Base-by-base conservation (phyloP, 148 eudicot genomes). In the Rhododendron henanense region DNA sequence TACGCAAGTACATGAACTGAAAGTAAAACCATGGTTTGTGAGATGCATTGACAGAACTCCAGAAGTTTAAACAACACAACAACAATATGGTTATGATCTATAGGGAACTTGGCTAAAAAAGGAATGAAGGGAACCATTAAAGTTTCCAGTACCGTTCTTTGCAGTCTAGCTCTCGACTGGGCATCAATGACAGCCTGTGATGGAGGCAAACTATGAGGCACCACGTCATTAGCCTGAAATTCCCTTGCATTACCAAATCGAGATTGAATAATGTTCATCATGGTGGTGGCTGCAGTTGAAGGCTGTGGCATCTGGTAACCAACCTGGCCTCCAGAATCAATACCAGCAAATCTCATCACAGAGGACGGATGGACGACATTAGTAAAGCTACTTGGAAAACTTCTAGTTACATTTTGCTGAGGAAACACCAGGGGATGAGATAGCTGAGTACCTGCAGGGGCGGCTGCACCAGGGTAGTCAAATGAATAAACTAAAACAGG, bases 11-110 rank as follows among this genome's bases (percentile, higher is more conserved):
- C 18, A 78, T 45, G 13, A 47, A 47, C 79, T 37, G 5, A n/a
- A 47, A 78, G 28, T n/a, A 78, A 78, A 78, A 78, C 47, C 31
- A 10, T 78, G 81, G 81, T 50, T 79, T 25, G 50, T 50, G 61
- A 79, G 37, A 28, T 6, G 82, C 23, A 50, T 79, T 19, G 10
- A 78, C 39, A 47, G 47, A 79, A 78, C 55, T 21, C 47, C 82
- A n/a, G 47, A 79, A 77, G 51, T 44, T 44, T n/a, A 77, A 78
- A 41, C 31, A 78, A 21, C 19, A 50, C 16, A 79, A 37, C 11
- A 79, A 25, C 18, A 79, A 23, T 33, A 51, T 50, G 10, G 50
- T 10, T 28, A 78, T 47, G 16, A 78, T 47, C 15, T 1, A 16
- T 13, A 3, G 28, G 51, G 21, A 77, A 75, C 9, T 37, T 35